phyloP scores from a whole-genome alignment of 75 land plant species.

The Sequoia sempervirens region DNA sequence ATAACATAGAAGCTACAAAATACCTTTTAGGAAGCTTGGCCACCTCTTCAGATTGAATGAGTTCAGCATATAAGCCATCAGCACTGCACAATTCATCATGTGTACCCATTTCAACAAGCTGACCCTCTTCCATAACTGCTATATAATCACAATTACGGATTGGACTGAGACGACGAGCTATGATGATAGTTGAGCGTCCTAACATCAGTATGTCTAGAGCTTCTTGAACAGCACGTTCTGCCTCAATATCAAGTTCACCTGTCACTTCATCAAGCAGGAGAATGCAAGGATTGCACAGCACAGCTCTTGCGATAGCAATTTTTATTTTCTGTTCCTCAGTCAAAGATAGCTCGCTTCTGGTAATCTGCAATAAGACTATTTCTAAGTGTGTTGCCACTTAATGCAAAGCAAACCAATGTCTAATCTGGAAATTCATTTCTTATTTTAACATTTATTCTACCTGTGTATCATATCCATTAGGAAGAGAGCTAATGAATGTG shows the following conservation, averaged over 20 bases:
- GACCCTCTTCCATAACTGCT: constrained; percentile 50
- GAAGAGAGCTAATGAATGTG: constrained; percentile 49
- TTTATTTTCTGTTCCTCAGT: constrained; percentile 47
- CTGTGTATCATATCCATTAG: constrained; percentile 39
- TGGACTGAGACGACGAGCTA: constrained; percentile 44
- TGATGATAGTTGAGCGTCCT: constrained; percentile 37
- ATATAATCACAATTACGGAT: constrained; percentile 42
- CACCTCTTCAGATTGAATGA: constrained; percentile 44
- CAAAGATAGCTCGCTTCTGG: constrained; percentile 15
- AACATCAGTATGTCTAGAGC: constrained; percentile 46
- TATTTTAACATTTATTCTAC: constrained; percentile 7
- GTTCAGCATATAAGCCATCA: constrained; percentile 45
- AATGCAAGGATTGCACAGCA: constrained; percentile 44
- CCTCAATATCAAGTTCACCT: constrained; percentile 40
- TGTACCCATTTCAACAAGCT: constrained; percentile 45
- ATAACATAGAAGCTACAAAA: neutral
- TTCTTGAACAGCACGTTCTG: constrained; percentile 45
- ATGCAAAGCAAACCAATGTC: neutral
- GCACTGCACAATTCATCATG: constrained; percentile 41
- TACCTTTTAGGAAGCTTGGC: constrained; percentile 43
- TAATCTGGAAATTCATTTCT: neutral
- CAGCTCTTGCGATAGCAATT: constrained; percentile 48
- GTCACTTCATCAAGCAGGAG: constrained; percentile 47
- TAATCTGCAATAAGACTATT: constrained; percentile 26
- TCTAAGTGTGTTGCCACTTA: neutral